Percentiles rank a stretch among this genome's conserved stretches.
Evolutionary conservation across 345 rosid genomes (phyloP).

Genomic region (Populus tremula): DNA sequence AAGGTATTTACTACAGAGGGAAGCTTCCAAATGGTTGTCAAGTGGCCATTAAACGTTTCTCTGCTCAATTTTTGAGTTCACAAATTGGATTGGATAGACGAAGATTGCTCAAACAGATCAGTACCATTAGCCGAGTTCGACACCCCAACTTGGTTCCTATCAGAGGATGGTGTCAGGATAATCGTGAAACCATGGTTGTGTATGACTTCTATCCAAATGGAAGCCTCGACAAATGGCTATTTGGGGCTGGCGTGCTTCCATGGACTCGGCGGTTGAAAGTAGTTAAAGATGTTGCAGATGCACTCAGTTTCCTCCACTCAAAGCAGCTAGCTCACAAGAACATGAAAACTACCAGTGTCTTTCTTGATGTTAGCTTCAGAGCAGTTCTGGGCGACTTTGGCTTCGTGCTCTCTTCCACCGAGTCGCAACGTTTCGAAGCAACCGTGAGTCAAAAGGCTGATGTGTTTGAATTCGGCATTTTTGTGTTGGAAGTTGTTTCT

Average conservation of each 20-base stretch:
- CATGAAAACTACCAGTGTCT: conserved; percentile 44
- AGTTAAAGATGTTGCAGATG: conserved; percentile 40
- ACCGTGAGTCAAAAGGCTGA: conserved; percentile 39
- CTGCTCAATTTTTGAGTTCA: conserved; percentile 34
- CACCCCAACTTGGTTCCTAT: conserved; percentile 46
- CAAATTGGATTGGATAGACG: conserved; percentile 30
- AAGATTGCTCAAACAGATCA: conserved; percentile 40
- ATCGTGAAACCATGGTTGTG: conserved; percentile 38
- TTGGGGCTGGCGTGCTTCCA: conserved; percentile 45
- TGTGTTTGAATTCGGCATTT: conserved; percentile 49
- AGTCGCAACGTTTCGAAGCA: conserved; percentile 37
- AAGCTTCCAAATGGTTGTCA: conserved; percentile 42
- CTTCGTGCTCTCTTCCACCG: conserved; percentile 32
- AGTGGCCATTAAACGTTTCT: conserved; percentile 43
- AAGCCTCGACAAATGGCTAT: conserved; percentile 45
- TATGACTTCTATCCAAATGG: conserved; percentile 45
- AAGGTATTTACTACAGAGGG: conserved; percentile 42
- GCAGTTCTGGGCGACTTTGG: conserved; percentile 51
- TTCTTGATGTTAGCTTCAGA: conserved; percentile 49
- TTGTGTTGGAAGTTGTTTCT: conserved; percentile 44
- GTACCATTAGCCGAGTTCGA: conserved; percentile 37
- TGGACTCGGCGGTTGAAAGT: conserved; percentile 46
- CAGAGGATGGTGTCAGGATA: conserved; percentile 50
- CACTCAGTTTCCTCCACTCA: conserved; percentile 39
- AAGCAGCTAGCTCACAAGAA: conserved; percentile 50